Conservation (phyloP, 106 monocot species). For the Dendrobium chrysotoxum region DNA sequence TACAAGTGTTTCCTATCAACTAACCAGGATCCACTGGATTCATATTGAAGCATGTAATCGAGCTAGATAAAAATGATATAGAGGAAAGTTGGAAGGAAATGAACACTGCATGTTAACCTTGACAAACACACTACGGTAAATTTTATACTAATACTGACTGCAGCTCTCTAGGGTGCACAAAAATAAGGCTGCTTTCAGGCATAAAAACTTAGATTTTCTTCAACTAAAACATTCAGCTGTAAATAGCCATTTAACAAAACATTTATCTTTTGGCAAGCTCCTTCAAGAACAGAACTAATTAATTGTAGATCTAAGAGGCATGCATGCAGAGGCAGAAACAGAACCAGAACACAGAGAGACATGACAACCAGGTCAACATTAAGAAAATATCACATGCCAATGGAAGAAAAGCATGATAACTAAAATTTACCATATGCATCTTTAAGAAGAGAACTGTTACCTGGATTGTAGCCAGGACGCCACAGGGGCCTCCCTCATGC, state of each 20-base stretch:
- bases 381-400: not conserved
- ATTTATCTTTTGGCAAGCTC: not conserved
- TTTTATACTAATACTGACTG: not conserved
- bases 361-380: not conserved
- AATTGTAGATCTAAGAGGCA: not conserved
- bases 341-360: not conserved
- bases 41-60: too few species aligned
- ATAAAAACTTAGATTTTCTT: not conserved
- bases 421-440: not conserved
- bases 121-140: not conserved
- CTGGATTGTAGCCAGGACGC: slow-evolving; percentile 93
- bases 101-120: not conserved
- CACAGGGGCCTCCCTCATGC: slow-evolving; percentile 97
- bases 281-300: not conserved
- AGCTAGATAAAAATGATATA: not conserved
- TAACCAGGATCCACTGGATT: not conserved
- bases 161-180: not conserved
- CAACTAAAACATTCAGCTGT: not conserved
- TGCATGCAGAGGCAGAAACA: not conserved
- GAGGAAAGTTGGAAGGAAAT: not conserved
- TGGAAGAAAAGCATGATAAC: not conserved
- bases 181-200: not conserved
- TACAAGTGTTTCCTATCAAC: too few species aligned
- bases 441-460: slow-evolving; percentile 20
- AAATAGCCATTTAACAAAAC: not conserved